Base-by-base conservation (phyloP, 1,284 basidiomycete genomes). In the Ceratobasidium sp. region DNA sequence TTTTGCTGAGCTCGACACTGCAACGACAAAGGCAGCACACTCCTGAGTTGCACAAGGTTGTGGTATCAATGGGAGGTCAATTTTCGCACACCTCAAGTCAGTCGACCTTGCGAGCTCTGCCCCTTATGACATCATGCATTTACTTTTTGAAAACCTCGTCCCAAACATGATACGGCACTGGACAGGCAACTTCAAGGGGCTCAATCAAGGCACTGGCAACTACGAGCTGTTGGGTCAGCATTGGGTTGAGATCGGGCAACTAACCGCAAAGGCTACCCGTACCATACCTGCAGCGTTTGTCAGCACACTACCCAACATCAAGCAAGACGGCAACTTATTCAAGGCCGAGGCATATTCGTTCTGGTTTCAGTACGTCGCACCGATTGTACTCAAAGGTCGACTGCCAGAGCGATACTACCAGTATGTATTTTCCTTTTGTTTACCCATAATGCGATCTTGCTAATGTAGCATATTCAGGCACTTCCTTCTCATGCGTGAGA, bases 331-430 rank as follows among this genome's bases (percentile, higher is more conserved):
- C 1, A 22, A 27, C 0, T 48, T 53, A 0, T 81, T 79, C 68
- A 84, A 81, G 22, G 83, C 83, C 6, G 83, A 85, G 74, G 76
- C 79, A 0, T 83, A 79, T 76, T 76, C 76, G 8, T 82, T 84
- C 74, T 85, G 83, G 83, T 78, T 80, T 27, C 77, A 81, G 29
- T 82, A 79, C 39, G 24, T 82, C 31, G 79, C 75, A 1, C 82
- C 81, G 8, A 75, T 79, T 39, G 46, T 82, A 11, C 78, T 83
- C 2, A 41, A 76, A 24, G 76, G 74, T 41, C 77, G 77, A 7
- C 79, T 83, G 34, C 11, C 41, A 0, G 19, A 63, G 11, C 77
- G 78, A 56, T 83, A 82, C 49, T 80, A 82, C 75, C 48, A 65
- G 11, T 81, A 82, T 58, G 41, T 77, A 14, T 34, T 43, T 14